phyloP scores from a whole-genome alignment of 305 asterid species.

The Solanum hybrid region DNA sequence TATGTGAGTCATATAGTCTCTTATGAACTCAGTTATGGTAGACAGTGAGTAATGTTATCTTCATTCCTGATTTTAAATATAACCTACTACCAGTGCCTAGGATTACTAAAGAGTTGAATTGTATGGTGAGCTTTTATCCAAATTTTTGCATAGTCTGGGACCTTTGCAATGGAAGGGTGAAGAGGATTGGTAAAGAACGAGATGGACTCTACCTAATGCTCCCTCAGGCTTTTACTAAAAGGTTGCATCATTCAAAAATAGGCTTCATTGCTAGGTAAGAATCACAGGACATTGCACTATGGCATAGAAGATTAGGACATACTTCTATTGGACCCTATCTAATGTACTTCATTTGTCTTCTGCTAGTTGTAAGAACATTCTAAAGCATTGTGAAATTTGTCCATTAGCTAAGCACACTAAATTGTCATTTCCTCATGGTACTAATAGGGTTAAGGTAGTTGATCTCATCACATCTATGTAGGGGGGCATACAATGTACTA shows the following conservation, averaged over 20 bases:
- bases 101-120: not conserved
- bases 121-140: not conserved
- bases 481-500: not conserved
- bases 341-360: not conserved
- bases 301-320: not conserved
- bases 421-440: not conserved
- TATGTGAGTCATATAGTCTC: not conserved
- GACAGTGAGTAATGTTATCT: not conserved
- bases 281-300: not conserved
- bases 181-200: not conserved
- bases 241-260: too few relatives aligned
- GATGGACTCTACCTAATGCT: not conserved
- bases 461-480: not conserved
- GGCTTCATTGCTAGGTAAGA: not conserved
- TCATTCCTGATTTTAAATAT: not conserved
- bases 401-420: not conserved
- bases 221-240: not conserved
- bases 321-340: not conserved
- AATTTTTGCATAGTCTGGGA: not conserved
- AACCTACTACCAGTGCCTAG: not conserved
- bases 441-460: not conserved
- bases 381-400: not conserved
- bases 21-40: not conserved
- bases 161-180: not conserved
- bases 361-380: not conserved